Base-by-base conservation (phyloP, 257 asterid species). In the Mitragyna speciosa region DNA sequence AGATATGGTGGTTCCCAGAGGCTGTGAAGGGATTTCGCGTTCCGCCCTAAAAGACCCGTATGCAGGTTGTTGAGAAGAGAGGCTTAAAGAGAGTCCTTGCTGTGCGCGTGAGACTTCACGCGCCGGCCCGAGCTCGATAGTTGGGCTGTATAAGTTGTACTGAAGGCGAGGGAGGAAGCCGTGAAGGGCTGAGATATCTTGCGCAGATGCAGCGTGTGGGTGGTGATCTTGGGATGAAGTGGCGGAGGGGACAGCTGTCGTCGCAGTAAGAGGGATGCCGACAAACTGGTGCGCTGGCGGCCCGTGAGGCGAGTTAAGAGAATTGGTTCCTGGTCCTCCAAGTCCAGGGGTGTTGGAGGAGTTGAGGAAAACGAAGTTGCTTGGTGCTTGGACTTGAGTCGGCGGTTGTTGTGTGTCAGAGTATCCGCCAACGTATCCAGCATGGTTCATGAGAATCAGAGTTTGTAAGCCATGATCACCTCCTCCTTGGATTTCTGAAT, bases 401-500 rank as follows among this genome's bases (percentile, higher is more conserved):
- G 73, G 93, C 52, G 59, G 91, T 41, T 88, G 63, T 5, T 54
- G 90, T 36, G 76, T 82, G 86, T 94, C 99, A 74, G 98, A 84
- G 85, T 84, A 93, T 73, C 97, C 97, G 49, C 97, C 97, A 49
- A 87, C 92, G 87, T 91, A 95, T 16, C 93, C 88, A 7, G 98
- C 87, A 4, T 97, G 98, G 67, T 95, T 95, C 99, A 95, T 95
- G 68, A 95, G 88, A 78, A 95, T 90, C 86, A 95, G 82, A 47
- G 99, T 95, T 76, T 95, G 99, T 48, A 95, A 82, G 0, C 98
- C 98, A 61, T 95, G 97, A 58, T 90, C 98, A 52, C 90, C 92
- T 15, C 84, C 84, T 63, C 90, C 90, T 83, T 89, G 94, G 69
- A 93, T 87, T 77, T 93, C 98, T 1, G 98, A 91, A 81, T 91